A percentile compares a stretch with the other conserved stretches of the same genome.
These are phyloP conservation scores for Cyclaneusma minus DNA, from an alignment of 2,329 filamentous ascomycete species.

Conservation along the genomic window DNA sequence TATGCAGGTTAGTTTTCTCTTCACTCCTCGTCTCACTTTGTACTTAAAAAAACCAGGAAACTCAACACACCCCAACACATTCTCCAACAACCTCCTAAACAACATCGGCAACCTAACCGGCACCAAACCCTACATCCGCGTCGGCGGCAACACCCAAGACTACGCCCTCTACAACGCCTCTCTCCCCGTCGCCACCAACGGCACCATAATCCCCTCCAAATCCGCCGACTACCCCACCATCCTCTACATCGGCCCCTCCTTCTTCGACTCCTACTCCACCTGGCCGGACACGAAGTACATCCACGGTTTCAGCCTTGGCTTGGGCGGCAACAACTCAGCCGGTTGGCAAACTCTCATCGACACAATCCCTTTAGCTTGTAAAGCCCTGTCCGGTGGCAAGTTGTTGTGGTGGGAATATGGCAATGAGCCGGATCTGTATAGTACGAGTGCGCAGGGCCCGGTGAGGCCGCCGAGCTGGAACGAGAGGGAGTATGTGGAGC, in stretches of 20 bases:
- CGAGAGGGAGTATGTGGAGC: slow-evolving; percentile 35
- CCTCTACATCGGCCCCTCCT: slow-evolving; percentile 42
- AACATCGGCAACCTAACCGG: slow-evolving; percentile 38
- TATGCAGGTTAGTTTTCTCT: slow-evolving; percentile 23
- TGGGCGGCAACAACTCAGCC: slow-evolving; percentile 30
- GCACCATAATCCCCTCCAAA: slow-evolving; percentile 30
- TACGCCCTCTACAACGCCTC: slow-evolving; percentile 42
- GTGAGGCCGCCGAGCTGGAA: slow-evolving; percentile 36
- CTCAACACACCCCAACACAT: slow-evolving; percentile 36
- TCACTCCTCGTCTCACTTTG: neutral
- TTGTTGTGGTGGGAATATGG: slow-evolving; percentile 46
- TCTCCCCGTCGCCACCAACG: slow-evolving; percentile 32
- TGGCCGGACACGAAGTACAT: slow-evolving; percentile 38
- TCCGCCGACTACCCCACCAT: slow-evolving; percentile 45
- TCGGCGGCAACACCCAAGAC: slow-evolving; percentile 55
- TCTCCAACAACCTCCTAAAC: slow-evolving; percentile 42
- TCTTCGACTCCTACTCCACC: slow-evolving; percentile 46
- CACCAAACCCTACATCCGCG: slow-evolving; percentile 41
- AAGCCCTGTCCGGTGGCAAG: slow-evolving; percentile 32
- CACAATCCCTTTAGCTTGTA: slow-evolving; percentile 40
- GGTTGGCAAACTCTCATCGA: slow-evolving; percentile 35
- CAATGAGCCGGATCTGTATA: slow-evolving; percentile 47
- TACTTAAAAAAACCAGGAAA: slow-evolving; percentile 24
- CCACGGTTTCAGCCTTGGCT: slow-evolving; percentile 44
- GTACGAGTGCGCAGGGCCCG: slow-evolving; percentile 31